Evolutionary conservation across 768 basidiomycete genomes (phyloP).

Genomic region (Myochromella boudieri): DNA sequence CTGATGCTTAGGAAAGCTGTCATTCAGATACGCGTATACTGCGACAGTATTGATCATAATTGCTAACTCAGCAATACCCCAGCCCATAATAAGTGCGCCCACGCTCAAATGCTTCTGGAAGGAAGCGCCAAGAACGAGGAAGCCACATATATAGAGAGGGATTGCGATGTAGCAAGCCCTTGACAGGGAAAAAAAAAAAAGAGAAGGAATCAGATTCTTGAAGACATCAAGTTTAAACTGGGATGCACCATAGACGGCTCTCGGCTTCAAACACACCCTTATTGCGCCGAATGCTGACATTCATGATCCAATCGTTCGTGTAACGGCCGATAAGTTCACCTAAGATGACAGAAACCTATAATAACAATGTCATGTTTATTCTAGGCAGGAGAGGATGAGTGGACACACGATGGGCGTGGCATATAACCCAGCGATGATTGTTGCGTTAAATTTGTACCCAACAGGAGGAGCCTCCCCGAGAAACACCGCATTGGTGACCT

Average conservation of each 20-base stretch:
- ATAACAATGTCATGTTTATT: background rate
- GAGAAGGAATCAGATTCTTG: background rate
- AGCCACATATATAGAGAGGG: slow-evolving; percentile 61
- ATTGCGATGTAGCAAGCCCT: slow-evolving; percentile 65
- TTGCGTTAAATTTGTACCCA: slow-evolving; percentile 53
- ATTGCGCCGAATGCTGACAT: slow-evolving; percentile 43
- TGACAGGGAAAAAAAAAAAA: background rate
- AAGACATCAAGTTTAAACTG: background rate
- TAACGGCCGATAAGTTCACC: slow-evolving; percentile 55
- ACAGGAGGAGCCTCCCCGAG: slow-evolving; percentile 52
- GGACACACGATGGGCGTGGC: slow-evolving; percentile 50
- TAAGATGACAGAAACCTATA: slow-evolving; percentile 51
- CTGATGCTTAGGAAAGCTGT: slow-evolving; percentile 32
- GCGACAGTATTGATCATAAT: slow-evolving; percentile 64
- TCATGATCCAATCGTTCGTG: slow-evolving; percentile 53
- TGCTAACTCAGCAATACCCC: slow-evolving; percentile 60
- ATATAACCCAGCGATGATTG: slow-evolving; percentile 52
- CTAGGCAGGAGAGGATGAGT: background rate
- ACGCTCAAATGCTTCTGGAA: slow-evolving; percentile 52
- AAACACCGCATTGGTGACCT: slow-evolving; percentile 70
- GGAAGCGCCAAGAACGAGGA: slow-evolving; percentile 54
- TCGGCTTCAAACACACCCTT: slow-evolving; percentile 62
- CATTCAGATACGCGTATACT: slow-evolving; percentile 45
- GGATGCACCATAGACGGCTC: slow-evolving; percentile 53
- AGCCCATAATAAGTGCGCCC: slow-evolving; percentile 63